phyloP scores from a whole-genome alignment of 352 stramenopile species.

The Paralagenidium karlingii region DNA sequence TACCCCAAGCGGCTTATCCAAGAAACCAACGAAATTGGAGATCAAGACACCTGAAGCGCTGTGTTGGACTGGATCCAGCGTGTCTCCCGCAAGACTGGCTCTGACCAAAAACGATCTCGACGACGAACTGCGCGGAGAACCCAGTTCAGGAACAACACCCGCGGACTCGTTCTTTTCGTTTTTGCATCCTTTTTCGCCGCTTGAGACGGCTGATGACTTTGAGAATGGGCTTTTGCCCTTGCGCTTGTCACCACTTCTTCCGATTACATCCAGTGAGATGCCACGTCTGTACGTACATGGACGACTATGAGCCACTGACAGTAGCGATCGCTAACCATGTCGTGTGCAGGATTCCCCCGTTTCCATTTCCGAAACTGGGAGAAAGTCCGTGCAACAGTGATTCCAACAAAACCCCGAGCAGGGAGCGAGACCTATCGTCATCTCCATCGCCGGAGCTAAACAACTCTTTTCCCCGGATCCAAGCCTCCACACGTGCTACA shows the following conservation, averaged over 20 bases:
- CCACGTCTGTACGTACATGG: slow-evolving; percentile 42
- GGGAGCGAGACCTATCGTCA: no score
- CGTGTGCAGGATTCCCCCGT: slow-evolving; percentile 46
- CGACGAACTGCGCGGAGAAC: slow-evolving; percentile 3
- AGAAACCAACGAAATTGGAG: no score
- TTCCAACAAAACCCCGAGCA: no score
- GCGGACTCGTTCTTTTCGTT: slow-evolving; percentile 73
- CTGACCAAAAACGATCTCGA: no score
- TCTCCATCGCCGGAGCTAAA: no score
- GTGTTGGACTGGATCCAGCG: no score
- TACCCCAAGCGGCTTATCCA: no score
- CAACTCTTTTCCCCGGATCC: slow-evolving; percentile 69
- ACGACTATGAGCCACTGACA: no score
- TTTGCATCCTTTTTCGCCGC: slow-evolving; percentile 55
- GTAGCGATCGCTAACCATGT: no score
- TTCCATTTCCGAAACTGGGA: slow-evolving; percentile 19
- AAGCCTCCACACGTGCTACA: slow-evolving; percentile 55
- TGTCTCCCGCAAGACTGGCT: no score
- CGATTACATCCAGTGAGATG: slow-evolving; percentile 33
- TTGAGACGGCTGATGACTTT: slow-evolving; percentile 34
- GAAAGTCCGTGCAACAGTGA: no score
- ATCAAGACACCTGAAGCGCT: no score
- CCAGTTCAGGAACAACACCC: slow-evolving; percentile 4
- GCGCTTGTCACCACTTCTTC: slow-evolving; percentile 41
- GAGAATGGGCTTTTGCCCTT: slow-evolving; percentile 48